These are phyloP conservation scores for Beauveria sp. DNA, from an alignment of 2,329 filamentous ascomycete species.

Conservation along the genomic window DNA sequence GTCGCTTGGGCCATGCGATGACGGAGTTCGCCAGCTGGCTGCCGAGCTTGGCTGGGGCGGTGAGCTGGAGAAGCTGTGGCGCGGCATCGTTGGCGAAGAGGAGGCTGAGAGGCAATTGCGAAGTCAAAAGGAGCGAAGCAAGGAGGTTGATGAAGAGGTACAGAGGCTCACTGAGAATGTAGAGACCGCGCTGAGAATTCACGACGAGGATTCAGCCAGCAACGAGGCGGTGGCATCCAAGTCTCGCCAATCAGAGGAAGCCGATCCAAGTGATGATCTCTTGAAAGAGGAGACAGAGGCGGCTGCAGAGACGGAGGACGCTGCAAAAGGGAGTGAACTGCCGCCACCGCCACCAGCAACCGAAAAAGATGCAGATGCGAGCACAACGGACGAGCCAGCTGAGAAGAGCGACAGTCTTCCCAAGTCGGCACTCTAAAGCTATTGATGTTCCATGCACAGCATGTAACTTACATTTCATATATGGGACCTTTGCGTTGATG, in stretches of 20 bases:
- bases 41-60: conserved; percentile 75
- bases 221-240: conserved; percentile 2
- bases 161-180: conserved; percentile 30
- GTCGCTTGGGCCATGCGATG: conserved; percentile 74
- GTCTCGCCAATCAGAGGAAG: conserved; percentile 16
- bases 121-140: conserved; percentile 22
- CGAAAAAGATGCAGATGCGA: neutral
- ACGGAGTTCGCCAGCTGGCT: conserved; percentile 70
- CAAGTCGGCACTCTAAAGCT: neutral
- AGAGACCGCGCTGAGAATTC: conserved; percentile 25
- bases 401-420: neutral
- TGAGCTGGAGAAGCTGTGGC: conserved; percentile 74
- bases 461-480: no score
- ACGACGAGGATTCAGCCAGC: conserved; percentile 16
- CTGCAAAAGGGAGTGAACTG: neutral
- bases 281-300: neutral
- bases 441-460: neutral
- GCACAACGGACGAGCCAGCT: neutral
- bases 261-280: conserved; percentile 20
- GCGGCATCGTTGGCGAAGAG: conserved; percentile 54
- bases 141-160: conserved; percentile 37
- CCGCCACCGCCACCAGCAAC: neutral
- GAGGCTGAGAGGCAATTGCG: conserved; percentile 43
- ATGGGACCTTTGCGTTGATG: neutral
- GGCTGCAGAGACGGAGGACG: neutral